Conservation (phyloP, 192 early-diverging fungal species). For the Dispira parvispora region DNA sequence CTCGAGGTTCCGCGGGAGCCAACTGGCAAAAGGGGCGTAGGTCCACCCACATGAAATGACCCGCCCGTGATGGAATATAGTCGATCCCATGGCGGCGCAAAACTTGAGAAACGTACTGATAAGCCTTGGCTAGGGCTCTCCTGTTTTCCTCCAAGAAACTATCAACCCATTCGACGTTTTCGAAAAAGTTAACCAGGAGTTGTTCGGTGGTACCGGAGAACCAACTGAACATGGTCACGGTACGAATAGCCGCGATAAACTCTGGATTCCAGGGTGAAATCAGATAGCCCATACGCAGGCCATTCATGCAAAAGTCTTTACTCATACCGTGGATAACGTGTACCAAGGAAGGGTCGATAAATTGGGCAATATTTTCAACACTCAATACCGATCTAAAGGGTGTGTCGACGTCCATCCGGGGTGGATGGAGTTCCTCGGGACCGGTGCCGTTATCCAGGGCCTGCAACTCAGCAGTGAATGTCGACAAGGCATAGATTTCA, state of each 20-base stretch:
- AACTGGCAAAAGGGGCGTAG: constrained; percentile 20
- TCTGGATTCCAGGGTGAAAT: constrained; percentile 43
- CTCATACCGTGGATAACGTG: constrained; percentile 64
- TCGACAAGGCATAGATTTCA: constrained; percentile 64
- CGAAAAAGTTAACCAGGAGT: constrained; percentile 33
- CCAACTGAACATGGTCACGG: constrained; percentile 38
- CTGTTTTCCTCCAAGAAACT: constrained; percentile 41
- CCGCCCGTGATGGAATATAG: constrained; percentile 43
- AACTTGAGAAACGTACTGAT: constrained; percentile 20
- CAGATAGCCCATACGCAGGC: constrained; percentile 46
- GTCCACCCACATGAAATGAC: constrained; percentile 57
- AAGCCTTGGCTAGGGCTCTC: constrained; percentile 30
- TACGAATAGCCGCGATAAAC: constrained; percentile 18
- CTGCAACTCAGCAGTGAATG: constrained; percentile 26
- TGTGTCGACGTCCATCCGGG: neutral
- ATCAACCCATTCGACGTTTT: constrained; percentile 37
- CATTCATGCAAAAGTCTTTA: constrained; percentile 73
- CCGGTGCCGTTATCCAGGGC: constrained; percentile 2
- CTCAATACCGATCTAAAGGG: constrained; percentile 51
- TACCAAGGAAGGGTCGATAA: constrained; percentile 41
- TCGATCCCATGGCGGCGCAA: constrained; percentile 29
- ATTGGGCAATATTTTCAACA: constrained; percentile 30
- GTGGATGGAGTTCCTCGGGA: neutral
- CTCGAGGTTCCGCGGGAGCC: neutral
- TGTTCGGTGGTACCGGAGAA: constrained; percentile 43